phyloP scores from a whole-genome alignment of 1,284 basidiomycete species.

The Tremellales sp. region DNA sequence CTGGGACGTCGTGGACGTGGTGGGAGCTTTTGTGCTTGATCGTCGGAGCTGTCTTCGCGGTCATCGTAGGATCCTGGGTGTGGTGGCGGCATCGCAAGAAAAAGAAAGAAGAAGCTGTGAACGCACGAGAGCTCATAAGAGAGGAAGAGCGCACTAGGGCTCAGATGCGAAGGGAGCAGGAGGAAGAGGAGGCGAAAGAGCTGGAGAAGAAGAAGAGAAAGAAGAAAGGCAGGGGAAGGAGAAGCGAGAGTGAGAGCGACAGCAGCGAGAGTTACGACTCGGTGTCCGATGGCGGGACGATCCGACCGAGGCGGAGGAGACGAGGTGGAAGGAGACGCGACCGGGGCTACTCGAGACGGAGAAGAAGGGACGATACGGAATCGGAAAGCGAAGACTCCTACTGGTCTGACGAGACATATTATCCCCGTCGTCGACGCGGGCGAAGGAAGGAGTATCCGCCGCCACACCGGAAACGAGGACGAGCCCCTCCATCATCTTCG shows the following conservation, averaged over 20 bases:
- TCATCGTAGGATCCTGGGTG: constrained; percentile 19
- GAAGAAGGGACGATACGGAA: constrained; percentile 2
- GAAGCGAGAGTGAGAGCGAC: constrained; percentile 5
- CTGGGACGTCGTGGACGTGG: constrained; percentile 28
- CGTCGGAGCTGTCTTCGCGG: constrained; percentile 15
- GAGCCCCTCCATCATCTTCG: not conserved
- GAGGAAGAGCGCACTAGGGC: constrained; percentile 9
- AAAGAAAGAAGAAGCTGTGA: constrained; percentile 12
- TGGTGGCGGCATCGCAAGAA: constrained; percentile 17
- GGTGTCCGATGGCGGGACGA: constrained; percentile 22
- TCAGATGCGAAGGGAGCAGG: constrained; percentile 4
- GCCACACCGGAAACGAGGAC: not conserved
- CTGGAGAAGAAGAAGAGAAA: not conserved
- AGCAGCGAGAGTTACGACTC: constrained; percentile 19
- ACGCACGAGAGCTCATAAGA: constrained; percentile 21
- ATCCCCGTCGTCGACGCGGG: constrained; percentile 5
- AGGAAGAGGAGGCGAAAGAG: constrained; percentile 7
- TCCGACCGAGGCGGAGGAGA: constrained; percentile 10
- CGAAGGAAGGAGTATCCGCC: too few relatives aligned
- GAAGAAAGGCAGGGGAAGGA: constrained; percentile 2
- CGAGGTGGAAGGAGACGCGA: not conserved
- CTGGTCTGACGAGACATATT: constrained; percentile 8
- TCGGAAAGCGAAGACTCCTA: constrained; percentile 3
- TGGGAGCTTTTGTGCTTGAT: constrained; percentile 36
- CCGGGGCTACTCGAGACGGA: constrained; percentile 2